Percentiles rank a stretch among this genome's conserved stretches.
These are phyloP conservation scores for Backusella liffmaniae DNA, from an alignment of 192 early-diverging fungal species.

Conservation along the genomic window DNA sequence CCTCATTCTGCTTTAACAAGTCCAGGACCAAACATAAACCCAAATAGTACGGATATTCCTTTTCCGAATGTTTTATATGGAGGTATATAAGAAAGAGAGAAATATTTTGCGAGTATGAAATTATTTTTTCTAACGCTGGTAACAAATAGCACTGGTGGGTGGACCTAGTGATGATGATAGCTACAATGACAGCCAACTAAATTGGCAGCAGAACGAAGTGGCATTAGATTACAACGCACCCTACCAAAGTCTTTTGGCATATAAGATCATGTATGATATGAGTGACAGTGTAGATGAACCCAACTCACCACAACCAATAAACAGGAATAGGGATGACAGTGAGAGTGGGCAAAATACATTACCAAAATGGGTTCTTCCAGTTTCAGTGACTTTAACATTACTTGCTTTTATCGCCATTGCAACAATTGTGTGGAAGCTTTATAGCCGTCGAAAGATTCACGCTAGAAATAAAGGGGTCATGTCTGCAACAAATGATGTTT, in stretches of 20 bases:
- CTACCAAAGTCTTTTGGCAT: slow-evolving; percentile 49
- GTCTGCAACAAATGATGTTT: neutral
- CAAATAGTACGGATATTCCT: neutral
- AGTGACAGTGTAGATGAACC: slow-evolving; percentile 42
- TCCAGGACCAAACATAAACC: neutral
- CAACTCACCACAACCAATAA: slow-evolving; percentile 41
- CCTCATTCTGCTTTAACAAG: slow-evolving; percentile 51
- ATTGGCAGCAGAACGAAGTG: slow-evolving; percentile 53
- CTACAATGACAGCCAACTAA: slow-evolving; percentile 41
- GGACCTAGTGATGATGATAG: slow-evolving; percentile 52
- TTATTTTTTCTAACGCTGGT: neutral
- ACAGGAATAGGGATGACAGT: neutral
- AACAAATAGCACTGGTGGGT: slow-evolving; percentile 44
- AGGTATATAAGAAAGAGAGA: neutral
- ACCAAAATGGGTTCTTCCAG: slow-evolving; percentile 43
- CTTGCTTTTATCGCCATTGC: slow-evolving; percentile 14
- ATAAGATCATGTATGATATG: slow-evolving; percentile 43
- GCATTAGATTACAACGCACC: slow-evolving; percentile 57
- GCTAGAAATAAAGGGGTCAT: neutral
- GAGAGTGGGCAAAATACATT: slow-evolving; percentile 30
- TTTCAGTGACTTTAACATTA: slow-evolving; percentile 40
- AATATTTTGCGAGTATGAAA: neutral
- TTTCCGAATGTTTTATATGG: neutral
- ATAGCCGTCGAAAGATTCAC: neutral
- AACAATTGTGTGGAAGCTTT: neutral